Percentiles rank a stretch among this genome's conserved stretches.
Conservation (phyloP, 345 rosid species). For the Clausena lansium region DNA sequence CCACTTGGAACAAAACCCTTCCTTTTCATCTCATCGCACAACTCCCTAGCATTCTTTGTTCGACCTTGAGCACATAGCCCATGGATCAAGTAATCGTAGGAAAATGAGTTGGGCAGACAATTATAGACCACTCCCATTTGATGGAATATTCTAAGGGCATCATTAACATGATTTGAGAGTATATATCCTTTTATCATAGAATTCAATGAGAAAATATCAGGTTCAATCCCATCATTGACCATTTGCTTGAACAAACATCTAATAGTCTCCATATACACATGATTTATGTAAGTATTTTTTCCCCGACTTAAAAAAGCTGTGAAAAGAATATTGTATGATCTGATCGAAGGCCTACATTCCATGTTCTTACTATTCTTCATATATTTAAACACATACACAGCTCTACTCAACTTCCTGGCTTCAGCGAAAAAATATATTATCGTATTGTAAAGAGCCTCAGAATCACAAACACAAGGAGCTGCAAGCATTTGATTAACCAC, state of each 20-base stretch:
- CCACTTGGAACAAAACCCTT: slow-evolving; percentile 71
- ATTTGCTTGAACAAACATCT: slow-evolving; percentile 81
- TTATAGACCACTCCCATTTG: slow-evolving; percentile 76
- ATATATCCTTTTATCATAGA: slow-evolving; percentile 83
- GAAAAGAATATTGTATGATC: slow-evolving; percentile 73
- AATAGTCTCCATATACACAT: slow-evolving; percentile 78
- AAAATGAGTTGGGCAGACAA: slow-evolving; percentile 69
- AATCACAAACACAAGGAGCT: slow-evolving; percentile 44
- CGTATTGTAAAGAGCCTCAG: slow-evolving; percentile 72
- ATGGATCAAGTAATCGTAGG: slow-evolving; percentile 80
- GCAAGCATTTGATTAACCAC: slow-evolving; percentile 80
- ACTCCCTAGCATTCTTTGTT: slow-evolving; percentile 68
- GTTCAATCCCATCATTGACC: slow-evolving; percentile 75
- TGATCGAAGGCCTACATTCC: slow-evolving; percentile 71
- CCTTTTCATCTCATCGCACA: slow-evolving; percentile 70
- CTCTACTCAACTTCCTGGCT: slow-evolving; percentile 79
- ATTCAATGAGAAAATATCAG: slow-evolving; percentile 65
- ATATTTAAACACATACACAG: slow-evolving; percentile 80
- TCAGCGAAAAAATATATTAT: slow-evolving; percentile 68
- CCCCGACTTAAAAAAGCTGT: slow-evolving; percentile 78
- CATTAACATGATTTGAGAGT: slow-evolving; percentile 85
- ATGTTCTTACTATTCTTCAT: slow-evolving; percentile 55
- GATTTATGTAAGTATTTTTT: slow-evolving; percentile 64
- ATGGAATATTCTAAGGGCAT: slow-evolving; percentile 88
- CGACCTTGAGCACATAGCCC: slow-evolving; percentile 87